Percentiles rank a stretch among this genome's conserved stretches.
These are phyloP conservation scores for Lasiodiplodia theobromae DNA, from an alignment of 2,329 filamentous ascomycete species.

Conservation along the genomic window DNA sequence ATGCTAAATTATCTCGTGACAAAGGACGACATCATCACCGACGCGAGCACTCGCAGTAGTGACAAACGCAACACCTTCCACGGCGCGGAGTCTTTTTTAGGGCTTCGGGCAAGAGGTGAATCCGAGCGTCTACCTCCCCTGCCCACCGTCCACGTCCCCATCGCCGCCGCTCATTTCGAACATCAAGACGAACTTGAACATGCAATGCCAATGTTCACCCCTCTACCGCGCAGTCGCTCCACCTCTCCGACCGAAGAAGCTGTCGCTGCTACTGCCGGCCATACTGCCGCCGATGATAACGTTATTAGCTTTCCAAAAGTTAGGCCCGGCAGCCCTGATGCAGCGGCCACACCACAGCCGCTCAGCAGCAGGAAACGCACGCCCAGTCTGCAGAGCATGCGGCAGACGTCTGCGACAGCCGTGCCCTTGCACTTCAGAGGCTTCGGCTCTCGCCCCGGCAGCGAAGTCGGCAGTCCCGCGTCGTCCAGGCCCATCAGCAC, in stretches of 20 bases:
- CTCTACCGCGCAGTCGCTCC: conserved; percentile 28
- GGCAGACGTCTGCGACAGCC: conserved; percentile 18
- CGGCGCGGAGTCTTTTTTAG: conserved; percentile 66
- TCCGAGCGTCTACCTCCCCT: conserved; percentile 45
- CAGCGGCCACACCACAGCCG: not conserved
- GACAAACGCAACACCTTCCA: conserved; percentile 16
- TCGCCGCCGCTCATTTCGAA: conserved; percentile 20
- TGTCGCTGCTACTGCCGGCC: not conserved
- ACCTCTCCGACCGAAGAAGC: conserved; percentile 48
- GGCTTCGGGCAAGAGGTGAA: conserved; percentile 57
- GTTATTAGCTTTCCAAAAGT: not conserved
- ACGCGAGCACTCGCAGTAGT: conserved; percentile 3
- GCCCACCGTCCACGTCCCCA: conserved; percentile 45
- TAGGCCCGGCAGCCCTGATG: not conserved
- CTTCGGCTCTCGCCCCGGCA: not conserved
- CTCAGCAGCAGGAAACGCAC: not conserved
- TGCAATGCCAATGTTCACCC: conserved; percentile 19
- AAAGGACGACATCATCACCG: conserved; percentile 20
- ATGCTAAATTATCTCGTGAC: conserved; percentile 10
- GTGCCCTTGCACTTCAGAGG: conserved; percentile 22
- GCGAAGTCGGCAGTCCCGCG: not conserved
- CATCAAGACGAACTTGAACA: conserved; percentile 20
- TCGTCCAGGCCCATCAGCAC: not conserved
- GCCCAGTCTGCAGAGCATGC: conserved; percentile 5
- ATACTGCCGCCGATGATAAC: not conserved